Percentiles rank a stretch among this genome's conserved stretches.
Conservation (phyloP, 1,284 basidiomycete genomes). For the Apiotrichum brassicae region DNA sequence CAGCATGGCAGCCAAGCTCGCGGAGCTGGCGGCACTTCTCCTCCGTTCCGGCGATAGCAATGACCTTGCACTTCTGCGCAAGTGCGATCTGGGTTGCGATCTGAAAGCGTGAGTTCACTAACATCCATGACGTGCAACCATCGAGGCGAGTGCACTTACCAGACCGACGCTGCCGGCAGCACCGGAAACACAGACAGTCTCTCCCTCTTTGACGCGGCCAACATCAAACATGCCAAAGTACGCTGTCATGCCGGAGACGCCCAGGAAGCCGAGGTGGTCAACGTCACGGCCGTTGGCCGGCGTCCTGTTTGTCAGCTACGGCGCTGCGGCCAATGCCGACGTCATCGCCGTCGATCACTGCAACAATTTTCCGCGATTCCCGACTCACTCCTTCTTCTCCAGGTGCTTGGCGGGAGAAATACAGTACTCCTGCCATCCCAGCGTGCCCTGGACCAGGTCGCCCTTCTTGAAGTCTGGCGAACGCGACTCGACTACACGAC, state of each 20-base stretch:
- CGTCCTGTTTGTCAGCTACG: conserved; percentile 44
- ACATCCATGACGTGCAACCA: no score
- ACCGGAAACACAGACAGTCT: conserved; percentile 76
- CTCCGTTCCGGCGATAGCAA: conserved; percentile 69
- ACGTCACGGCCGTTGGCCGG: conserved; percentile 56
- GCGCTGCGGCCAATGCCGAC: background rate
- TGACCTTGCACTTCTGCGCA: conserved; percentile 57
- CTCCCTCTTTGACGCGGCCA: conserved; percentile 69
- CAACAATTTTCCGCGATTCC: background rate
- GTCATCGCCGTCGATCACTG: background rate
- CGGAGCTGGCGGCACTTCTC: conserved; percentile 81
- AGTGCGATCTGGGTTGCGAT: conserved; percentile 61
- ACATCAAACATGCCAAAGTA: conserved; percentile 80
- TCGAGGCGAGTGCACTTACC: no score
- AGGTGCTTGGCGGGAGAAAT: conserved; percentile 56
- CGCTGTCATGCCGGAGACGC: conserved; percentile 70
- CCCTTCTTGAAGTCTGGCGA: conserved; percentile 54
- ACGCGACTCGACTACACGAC: conserved; percentile 60
- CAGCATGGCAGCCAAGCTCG: conserved; percentile 72
- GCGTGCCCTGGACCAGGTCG: conserved; percentile 51
- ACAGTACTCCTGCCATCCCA: conserved; percentile 74
- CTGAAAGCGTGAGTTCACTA: conserved; percentile 45
- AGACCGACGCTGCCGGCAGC: conserved; percentile 74
- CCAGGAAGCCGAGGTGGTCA: conserved; percentile 72
- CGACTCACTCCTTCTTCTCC: conserved; percentile 54